Evolutionary conservation across 768 basidiomycete species (phyloP).

Genomic region (Hemileccinum rubropunctum): DNA sequence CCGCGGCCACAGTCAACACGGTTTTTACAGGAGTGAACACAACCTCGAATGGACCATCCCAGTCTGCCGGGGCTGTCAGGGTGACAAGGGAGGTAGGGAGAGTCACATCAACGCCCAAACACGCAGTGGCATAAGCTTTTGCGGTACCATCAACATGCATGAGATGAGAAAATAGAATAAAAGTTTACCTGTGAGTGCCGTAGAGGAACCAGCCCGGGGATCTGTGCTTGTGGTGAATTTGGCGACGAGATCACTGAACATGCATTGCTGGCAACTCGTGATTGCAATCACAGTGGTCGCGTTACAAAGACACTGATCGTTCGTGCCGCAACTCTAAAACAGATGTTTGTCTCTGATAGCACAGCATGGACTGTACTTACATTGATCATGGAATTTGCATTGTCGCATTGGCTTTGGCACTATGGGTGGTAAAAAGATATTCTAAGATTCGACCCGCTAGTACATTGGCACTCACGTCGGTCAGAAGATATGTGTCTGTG

Average conservation of each 20-base stretch:
- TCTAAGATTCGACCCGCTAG: not conserved
- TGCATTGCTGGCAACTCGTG: slow-evolving; percentile 62
- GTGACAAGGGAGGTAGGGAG: slow-evolving; percentile 38
- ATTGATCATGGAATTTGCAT: slow-evolving; percentile 22
- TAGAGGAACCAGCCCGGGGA: slow-evolving; percentile 55
- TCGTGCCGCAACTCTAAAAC: slow-evolving; percentile 40
- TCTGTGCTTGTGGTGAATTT: slow-evolving; percentile 49
- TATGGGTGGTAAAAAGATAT: slow-evolving; percentile 6
- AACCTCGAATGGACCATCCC: slow-evolving; percentile 59
- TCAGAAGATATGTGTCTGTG: slow-evolving; percentile 27
- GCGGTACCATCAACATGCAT: slow-evolving; percentile 3
- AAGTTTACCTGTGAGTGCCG: slow-evolving; percentile 52
- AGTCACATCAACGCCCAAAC: slow-evolving; percentile 38
- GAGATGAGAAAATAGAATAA: not conserved
- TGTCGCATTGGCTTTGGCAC: slow-evolving; percentile 28
- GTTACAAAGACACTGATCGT: slow-evolving; percentile 56
- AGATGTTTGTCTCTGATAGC: not conserved
- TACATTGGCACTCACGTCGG: slow-evolving; percentile 23
- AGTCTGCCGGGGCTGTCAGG: slow-evolving; percentile 46
- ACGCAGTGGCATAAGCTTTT: slow-evolving; percentile 56
- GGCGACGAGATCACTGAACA: slow-evolving; percentile 54
- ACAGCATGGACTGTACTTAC: slow-evolving; percentile 11
- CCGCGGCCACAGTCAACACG: slow-evolving; percentile 43
- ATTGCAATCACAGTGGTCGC: slow-evolving; percentile 41
- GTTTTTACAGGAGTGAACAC: slow-evolving; percentile 44